Conservation (phyloP, 2,329 filamentous ascomycete genomes). For the Ceratocystis lukuohia region DNA sequence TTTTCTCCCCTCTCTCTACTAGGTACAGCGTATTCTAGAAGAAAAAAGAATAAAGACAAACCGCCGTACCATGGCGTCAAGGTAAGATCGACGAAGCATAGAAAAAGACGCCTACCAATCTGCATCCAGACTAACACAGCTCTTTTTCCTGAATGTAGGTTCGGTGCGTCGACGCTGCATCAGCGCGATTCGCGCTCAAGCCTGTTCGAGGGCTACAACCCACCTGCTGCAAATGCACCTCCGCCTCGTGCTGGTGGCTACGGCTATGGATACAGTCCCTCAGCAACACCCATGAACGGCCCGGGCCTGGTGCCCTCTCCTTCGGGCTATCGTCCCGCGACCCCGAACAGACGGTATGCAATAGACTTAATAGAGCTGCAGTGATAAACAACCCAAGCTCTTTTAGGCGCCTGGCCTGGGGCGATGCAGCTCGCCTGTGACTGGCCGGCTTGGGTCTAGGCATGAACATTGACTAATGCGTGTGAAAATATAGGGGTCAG, state of each 20-base stretch:
- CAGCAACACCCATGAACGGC: slow-evolving; percentile 13
- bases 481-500: slow-evolving; percentile 49
- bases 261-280: slow-evolving; percentile 30
- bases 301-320: slow-evolving; percentile 19
- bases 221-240: slow-evolving; percentile 32
- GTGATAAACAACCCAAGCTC: too few species aligned
- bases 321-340: slow-evolving; percentile 48
- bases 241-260: slow-evolving; percentile 34
- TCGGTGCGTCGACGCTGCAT: slow-evolving; percentile 51
- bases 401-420: too few species aligned
- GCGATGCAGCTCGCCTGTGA: too few species aligned
- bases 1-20: background rate
- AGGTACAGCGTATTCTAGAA: background rate
- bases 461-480: background rate
- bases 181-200: slow-evolving; percentile 60
- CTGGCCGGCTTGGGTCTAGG: too few species aligned
- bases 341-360: slow-evolving; percentile 53
- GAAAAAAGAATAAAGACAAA: background rate
- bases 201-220: slow-evolving; percentile 61
- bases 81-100: background rate
- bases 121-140: background rate
- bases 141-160: slow-evolving; percentile 33
- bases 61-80: slow-evolving; percentile 1
- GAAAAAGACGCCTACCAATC: too few species aligned
- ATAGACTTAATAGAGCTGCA: too few species aligned